A percentile compares a stretch with the other conserved stretches of the same genome.
These are phyloP conservation scores for Borealophlyctis nickersoniae DNA, from an alignment of 192 early-diverging fungal species.

Conservation along the genomic window DNA sequence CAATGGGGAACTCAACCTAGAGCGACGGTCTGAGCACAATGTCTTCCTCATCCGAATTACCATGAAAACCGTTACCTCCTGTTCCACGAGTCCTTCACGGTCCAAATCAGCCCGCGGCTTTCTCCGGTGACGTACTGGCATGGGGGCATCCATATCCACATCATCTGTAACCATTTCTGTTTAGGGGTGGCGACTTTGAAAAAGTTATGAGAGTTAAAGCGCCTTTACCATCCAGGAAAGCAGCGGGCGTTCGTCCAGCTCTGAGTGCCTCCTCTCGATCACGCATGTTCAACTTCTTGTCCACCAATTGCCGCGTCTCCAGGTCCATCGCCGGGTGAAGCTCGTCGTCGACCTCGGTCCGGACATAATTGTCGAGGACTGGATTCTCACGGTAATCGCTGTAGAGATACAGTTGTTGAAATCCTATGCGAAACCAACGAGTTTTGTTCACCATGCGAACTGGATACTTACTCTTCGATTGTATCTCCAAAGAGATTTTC, in stretches of 20 bases:
- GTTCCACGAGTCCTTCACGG: conserved; percentile 53
- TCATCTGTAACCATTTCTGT: conserved; percentile 27
- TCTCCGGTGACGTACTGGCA: conserved; percentile 46
- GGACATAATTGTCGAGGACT: conserved; percentile 70
- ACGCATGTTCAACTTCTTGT: conserved; percentile 73
- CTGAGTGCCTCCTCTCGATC: conserved; percentile 67
- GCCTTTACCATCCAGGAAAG: conserved; percentile 79
- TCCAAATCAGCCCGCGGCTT: conserved; percentile 52
- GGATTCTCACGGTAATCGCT: conserved; percentile 82
- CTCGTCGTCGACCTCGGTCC: conserved; percentile 73
- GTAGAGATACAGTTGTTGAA: background rate
- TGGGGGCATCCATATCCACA: conserved; percentile 43
- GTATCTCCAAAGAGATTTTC: conserved; percentile 88
- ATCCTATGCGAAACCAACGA: background rate
- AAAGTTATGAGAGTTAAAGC: conserved; percentile 12
- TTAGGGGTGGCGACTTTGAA: background rate
- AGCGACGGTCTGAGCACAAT: conserved; percentile 4
- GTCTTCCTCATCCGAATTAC: background rate
- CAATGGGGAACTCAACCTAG: conserved; percentile 58
- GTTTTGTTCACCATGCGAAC: background rate
- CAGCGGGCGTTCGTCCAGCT: conserved; percentile 81
- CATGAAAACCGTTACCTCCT: conserved; percentile 40
- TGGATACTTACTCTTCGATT: conserved; percentile 67
- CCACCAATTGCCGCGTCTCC: conserved; percentile 66
- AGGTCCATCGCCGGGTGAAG: conserved; percentile 72